Base-by-base conservation (phyloP, 1,284 basidiomycete genomes). In the Blastosporella zonata region DNA sequence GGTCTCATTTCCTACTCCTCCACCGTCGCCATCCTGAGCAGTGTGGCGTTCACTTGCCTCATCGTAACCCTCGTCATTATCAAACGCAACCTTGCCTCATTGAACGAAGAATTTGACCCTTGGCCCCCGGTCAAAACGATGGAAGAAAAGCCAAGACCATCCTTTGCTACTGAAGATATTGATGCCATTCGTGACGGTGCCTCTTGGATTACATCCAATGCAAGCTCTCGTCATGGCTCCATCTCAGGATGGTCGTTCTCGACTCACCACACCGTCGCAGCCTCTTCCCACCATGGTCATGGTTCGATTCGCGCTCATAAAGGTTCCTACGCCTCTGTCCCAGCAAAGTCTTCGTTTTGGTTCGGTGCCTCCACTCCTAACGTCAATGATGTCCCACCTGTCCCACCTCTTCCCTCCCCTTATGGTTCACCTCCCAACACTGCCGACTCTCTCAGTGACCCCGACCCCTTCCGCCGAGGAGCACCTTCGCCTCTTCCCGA, bases 161-260 rank as follows among this genome's bases (percentile, higher is more conserved):
- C 82, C 0, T 83, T 86, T 57, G 72, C 75, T 13, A 81, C 81
- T 0, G 82, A 85, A 55, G 84, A 87, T 44, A 69, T 87, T 46
- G 81, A 87, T 52, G 82, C 69, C 6, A 71, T 87, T 47, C 78
- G 79, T 33, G 84, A 87, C 54, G 82, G 84, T 40, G 79, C 78
- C 47, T 87, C 85, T 13, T 87, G 86, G 85, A 79, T 88, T 50
- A 85, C 85, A 1, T 87, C 84, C 38, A 73, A 77, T 35, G 71
- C 64, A n/a, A 66, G 71, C 49, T 78, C 81, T n/a, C 75, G 73
- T 31, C 77, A 69, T 46, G 72, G 75, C 39, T 84, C 82, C 1
- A 65, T 79, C 15, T 86, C 83, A 8, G 74, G 75, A 15, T 87
- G 84, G 75, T 86, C 84, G 1, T 85, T 86, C 63, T 81, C 82